phyloP scores from a whole-genome alignment of 257 asterid genomes.

The Solanum microdontum region DNA sequence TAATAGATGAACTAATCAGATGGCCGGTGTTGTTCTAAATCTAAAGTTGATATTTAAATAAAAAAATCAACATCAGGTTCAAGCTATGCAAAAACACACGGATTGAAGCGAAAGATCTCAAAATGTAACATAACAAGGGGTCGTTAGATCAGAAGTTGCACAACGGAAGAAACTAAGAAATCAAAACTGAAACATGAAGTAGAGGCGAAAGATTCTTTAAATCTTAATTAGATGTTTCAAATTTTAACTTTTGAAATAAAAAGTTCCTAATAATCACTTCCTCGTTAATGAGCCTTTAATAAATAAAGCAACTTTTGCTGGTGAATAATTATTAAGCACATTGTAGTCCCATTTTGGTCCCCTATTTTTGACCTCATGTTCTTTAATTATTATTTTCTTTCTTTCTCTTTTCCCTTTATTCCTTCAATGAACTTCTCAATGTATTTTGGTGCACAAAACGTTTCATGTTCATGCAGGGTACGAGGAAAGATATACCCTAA shows the following conservation, averaged over 20 bases:
- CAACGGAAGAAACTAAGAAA: not conserved
- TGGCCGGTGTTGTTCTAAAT: not conserved
- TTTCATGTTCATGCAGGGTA: not conserved
- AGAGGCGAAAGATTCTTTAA: not conserved
- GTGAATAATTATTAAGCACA: not conserved
- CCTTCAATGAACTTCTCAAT: not conserved
- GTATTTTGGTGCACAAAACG: not conserved
- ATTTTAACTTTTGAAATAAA: not conserved
- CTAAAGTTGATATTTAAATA: too few species aligned
- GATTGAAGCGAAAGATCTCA: not conserved
- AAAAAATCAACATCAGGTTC: too few species aligned
- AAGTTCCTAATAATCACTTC: not conserved
- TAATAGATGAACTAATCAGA: not conserved
- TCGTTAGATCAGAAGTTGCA: not conserved
- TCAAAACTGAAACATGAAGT: rapidly evolving
- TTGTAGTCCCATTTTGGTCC: not conserved
- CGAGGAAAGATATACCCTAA: not conserved
- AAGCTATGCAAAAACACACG: not conserved
- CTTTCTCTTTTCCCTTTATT: not conserved
- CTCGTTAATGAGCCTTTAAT: not conserved
- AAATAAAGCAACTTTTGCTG: not conserved
- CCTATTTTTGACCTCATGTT: not conserved
- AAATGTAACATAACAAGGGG: not conserved
- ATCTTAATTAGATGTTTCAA: not conserved
- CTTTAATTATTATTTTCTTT: not conserved